Conservation (phyloP, 1,139 yeast genomes). For the Geotrichum cucujoidarum region DNA sequence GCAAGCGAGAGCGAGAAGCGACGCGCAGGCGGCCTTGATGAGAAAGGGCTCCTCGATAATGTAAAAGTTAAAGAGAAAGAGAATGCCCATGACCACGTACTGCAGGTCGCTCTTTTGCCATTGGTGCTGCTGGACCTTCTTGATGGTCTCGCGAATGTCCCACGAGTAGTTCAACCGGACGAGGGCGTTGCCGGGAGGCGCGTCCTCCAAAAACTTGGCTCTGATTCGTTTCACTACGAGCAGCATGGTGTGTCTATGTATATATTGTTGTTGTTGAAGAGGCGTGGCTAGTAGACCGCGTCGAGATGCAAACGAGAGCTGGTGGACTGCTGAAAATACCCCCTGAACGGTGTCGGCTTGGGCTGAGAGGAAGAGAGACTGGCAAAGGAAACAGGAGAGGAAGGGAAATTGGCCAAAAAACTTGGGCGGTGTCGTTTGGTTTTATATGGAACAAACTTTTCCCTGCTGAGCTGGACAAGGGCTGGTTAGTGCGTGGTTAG, state of each 20-base stretch:
- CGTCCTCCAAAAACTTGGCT: constrained; percentile 43
- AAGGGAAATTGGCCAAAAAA: no score
- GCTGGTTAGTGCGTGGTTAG: no score
- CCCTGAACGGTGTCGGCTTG: no score
- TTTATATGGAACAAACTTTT: no score
- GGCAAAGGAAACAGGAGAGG: no score
- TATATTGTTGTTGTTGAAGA: no score
- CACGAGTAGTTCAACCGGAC: constrained; percentile 59
- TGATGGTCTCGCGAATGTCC: constrained; percentile 48
- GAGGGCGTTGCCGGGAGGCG: constrained; percentile 50
- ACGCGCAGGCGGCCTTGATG: constrained; percentile 32
- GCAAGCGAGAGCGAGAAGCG: constrained; percentile 40
- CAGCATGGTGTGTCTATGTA: no score
- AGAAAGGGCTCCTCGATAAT: constrained; percentile 52
- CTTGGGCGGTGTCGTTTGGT: no score
- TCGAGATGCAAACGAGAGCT: background rate
- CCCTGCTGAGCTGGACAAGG: no score
- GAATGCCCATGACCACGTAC: constrained; percentile 36
- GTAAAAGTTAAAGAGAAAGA: constrained; percentile 42
- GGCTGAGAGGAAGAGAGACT: no score
- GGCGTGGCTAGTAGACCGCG: background rate
- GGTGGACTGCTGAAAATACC: no score
- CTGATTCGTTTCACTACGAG: constrained; percentile 24
- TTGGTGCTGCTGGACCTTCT: constrained; percentile 47
- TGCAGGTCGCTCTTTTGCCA: constrained; percentile 39